phyloP scores from a whole-genome alignment of 192 early-diverging fungal genomes.

The Pecoramyces ruminantium region DNA sequence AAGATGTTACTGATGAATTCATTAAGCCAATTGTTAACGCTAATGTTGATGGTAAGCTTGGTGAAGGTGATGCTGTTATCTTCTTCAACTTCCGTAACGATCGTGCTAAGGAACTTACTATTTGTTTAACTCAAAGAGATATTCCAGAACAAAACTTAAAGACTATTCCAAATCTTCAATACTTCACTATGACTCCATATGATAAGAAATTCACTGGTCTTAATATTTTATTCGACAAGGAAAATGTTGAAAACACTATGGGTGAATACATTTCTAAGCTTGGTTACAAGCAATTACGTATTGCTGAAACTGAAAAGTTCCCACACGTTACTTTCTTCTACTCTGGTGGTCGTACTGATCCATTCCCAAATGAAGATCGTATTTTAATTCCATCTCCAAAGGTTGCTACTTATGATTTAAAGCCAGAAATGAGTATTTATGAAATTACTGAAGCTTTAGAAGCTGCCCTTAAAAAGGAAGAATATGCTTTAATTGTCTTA shows the following conservation, averaged over 20 bases:
- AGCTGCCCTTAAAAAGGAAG: not conserved
- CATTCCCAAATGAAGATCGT: conserved; percentile 76
- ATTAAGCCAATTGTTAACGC: conserved; percentile 88
- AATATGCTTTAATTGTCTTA: conserved; percentile 41
- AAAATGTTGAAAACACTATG: conserved; percentile 88
- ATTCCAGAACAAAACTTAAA: conserved; percentile 38
- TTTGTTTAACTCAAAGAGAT: conserved; percentile 63
- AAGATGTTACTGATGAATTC: conserved; percentile 98
- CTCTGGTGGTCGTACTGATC: conserved; percentile 91
- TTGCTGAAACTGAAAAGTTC: conserved; percentile 99
- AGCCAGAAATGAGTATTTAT: conserved; percentile 87
- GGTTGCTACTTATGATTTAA: conserved; percentile 93
- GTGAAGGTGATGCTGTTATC: conserved; percentile 79
- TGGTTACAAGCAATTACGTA: conserved; percentile 76
- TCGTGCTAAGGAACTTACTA: conserved; percentile 82
- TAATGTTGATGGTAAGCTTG: conserved; percentile 55
- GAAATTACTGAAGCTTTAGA: conserved; percentile 67
- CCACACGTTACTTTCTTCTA: conserved; percentile 99
- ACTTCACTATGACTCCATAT: not conserved
- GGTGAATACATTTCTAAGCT: conserved; percentile 91
- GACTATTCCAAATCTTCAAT: not conserved
- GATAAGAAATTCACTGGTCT: not conserved
- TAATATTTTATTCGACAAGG: not conserved
- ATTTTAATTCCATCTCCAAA: conserved; percentile 79
- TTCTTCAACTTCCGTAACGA: conserved; percentile 99